Base-by-base conservation (phyloP, 139 green algal species). In the Chlamydomonas asymmetrica region DNA sequence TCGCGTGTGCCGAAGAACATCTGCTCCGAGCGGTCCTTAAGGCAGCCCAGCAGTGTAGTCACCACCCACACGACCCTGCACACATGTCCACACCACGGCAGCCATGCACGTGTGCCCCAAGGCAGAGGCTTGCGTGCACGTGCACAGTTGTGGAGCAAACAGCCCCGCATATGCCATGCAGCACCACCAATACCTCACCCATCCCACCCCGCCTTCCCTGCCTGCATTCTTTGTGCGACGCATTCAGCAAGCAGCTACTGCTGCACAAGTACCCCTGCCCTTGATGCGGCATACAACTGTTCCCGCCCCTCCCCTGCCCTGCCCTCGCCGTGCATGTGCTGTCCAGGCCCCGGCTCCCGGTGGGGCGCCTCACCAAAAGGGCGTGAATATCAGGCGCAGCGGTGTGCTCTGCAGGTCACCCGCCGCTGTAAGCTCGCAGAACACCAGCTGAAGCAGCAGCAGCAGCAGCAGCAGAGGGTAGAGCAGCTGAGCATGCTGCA, bases 1-100 rank as follows among this genome's bases (percentile, higher is more conserved):
- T 92, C 87, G 23, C 84, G 73, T 23, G 71, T 79, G 52, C n/a
- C 73, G 29, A 79, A 81, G 31, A 85, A 43, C 35, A 87, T 80
- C 32, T 82, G 67, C 64, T 88, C 82, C 0, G 50, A 32, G 4
- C 65, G 63, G 27, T 83, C 71, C 73, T 90, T 90, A 63, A 82
- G 40, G 56, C 66, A 77, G 50, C 76, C 56, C 67, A 86, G 48
- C 4, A 73, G 27, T 3, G 70, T 72, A 0, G 62, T 80, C 23
- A 77, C 3, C 16, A 67, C 68, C 87, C 87, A 92, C 8, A 57
- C 60, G 0, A 76, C 37, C 87, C 87, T 89, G 75, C 34, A 31
- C 13, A 56, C 34, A 29, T 22, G 39, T 43, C 22, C 37, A 16
- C 23, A 56, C 63, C 37, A 57, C 22, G 5, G 63, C 32, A 39